Evolutionary conservation across 345 rosid genomes (phyloP), one percentile per base, ranked within the genome.

Genomic region (Citrus inodora): DNA sequence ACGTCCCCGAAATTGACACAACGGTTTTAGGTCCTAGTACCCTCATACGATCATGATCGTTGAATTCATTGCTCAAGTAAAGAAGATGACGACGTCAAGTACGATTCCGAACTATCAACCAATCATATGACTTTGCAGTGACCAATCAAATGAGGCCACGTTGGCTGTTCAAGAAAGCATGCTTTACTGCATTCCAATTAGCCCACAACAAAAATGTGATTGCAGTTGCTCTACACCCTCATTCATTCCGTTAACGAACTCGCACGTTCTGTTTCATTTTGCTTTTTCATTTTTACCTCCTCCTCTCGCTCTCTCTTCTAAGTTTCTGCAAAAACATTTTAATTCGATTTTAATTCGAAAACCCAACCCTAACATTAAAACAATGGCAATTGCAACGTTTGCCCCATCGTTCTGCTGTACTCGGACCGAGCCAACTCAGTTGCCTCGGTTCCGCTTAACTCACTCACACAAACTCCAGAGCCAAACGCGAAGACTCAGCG

Each of bases 301-400:
- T 27, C 0, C 21, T 58, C 48, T 32, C 4, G 3, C 66, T 5
- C 5, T 73, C 75, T 56, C 63, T 55, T 63, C 69, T 19, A 7
- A 65, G 9, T 65, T 65, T 65, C 19, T 74, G 30, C 32, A 32
- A 11, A 37, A 28, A 8, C 27, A 51, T 32, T 40, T 76, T 21
- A 65, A 32, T 61, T 65, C 38, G 25, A 70, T 32, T 40, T 76
- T 22, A 66, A 51, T 61, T 71, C 38, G 25, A 75, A 59, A 70
- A 10, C 68, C 70, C 33, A 51, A 75, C 61, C 58, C 62, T 35
- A 78, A 64, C 10, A 17, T 17, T 25, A n/a, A 3, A 62, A 48
- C 22, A 75, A 75, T 86, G 89, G 87, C 84, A 79, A 78, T 82
- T 72, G 85, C 87, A 17, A 80, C 86, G 25, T 75, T 73, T 72